Evolutionary conservation across 768 basidiomycete genomes (phyloP).

Genomic region (Austroboletus festivus): DNA sequence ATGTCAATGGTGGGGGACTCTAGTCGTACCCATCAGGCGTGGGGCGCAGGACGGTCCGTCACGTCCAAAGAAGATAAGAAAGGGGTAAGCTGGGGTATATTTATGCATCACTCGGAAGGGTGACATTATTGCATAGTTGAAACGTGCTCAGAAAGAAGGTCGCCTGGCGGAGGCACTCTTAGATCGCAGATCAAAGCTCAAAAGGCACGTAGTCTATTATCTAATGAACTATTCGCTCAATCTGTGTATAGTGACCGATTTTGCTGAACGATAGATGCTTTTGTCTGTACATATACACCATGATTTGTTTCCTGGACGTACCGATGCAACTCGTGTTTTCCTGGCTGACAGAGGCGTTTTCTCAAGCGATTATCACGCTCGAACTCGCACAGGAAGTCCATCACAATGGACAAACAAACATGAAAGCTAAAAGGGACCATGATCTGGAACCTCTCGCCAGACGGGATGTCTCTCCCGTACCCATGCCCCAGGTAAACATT

Average conservation of each 20-base stretch:
- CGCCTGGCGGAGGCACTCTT: slow-evolving; percentile 77
- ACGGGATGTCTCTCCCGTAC: too few relatives aligned
- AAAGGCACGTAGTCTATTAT: slow-evolving; percentile 51
- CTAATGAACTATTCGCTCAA: slow-evolving; percentile 4
- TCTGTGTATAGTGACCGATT: slow-evolving; percentile 40
- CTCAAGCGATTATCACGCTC: neutral
- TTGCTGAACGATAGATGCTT: slow-evolving; percentile 30
- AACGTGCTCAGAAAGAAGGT: slow-evolving; percentile 74
- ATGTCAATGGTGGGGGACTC: neutral
- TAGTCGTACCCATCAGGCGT: slow-evolving; percentile 74
- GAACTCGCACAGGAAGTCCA: slow-evolving; percentile 2
- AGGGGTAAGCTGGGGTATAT: slow-evolving; percentile 46
- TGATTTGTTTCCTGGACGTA: slow-evolving; percentile 10
- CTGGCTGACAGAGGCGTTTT: slow-evolving; percentile 1
- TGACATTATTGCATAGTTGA: slow-evolving; percentile 49
- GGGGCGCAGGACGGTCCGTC: slow-evolving; percentile 78
- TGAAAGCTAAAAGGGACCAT: slow-evolving; percentile 3
- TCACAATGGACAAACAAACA: neutral
- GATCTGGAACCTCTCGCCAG: too few relatives aligned
- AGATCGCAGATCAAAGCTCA: slow-evolving; percentile 77
- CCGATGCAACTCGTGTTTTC: slow-evolving; percentile 12
- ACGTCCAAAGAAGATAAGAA: slow-evolving; percentile 69
- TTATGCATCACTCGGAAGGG: slow-evolving; percentile 1
- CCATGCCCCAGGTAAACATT: slow-evolving; percentile 12
- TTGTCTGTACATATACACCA: slow-evolving; percentile 13